Evolutionary conservation across 768 basidiomycete species (phyloP).

Genomic region (Rhizopogon sp.): DNA sequence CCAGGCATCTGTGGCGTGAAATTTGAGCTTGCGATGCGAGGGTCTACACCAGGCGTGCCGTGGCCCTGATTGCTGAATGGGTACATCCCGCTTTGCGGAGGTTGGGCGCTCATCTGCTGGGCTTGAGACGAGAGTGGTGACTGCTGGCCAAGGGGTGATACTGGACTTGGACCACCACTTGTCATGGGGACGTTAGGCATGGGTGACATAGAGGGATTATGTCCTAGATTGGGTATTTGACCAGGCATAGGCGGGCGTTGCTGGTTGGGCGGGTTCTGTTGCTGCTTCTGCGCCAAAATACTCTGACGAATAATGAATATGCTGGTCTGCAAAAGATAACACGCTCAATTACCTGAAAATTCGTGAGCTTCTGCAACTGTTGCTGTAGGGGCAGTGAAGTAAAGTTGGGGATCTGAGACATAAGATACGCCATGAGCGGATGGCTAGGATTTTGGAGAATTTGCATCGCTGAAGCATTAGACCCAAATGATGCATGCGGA

Average conservation of each 20-base stretch:
- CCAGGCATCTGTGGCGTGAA: slow-evolving; percentile 25
- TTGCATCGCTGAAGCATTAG: slow-evolving; percentile 33
- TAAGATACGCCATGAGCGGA: slow-evolving; percentile 54
- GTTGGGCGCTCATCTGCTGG: slow-evolving; percentile 23
- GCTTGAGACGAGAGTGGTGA: slow-evolving; percentile 24
- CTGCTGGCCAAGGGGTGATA: slow-evolving; percentile 24
- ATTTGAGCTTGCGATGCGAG: slow-evolving; percentile 23
- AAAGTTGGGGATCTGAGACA: slow-evolving; percentile 49
- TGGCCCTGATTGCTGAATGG: slow-evolving; percentile 19
- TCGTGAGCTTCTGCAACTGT: slow-evolving; percentile 57
- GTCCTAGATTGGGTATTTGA: slow-evolving; percentile 26
- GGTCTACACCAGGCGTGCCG: slow-evolving; percentile 22
- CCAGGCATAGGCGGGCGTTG: slow-evolving; percentile 19
- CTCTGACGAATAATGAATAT: slow-evolving; percentile 5
- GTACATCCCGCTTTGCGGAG: slow-evolving; percentile 28
- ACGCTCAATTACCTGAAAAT: slow-evolving; percentile 40
- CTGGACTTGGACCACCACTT: slow-evolving; percentile 22
- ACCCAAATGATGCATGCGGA: slow-evolving; percentile 16
- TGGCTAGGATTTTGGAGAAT: slow-evolving; percentile 53
- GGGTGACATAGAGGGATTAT: slow-evolving; percentile 19
- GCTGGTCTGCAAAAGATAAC: not conserved
- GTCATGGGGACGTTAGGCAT: slow-evolving; percentile 23
- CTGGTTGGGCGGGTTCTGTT: slow-evolving; percentile 19
- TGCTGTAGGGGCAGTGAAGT: slow-evolving; percentile 41
- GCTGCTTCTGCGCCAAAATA: slow-evolving; percentile 20